Evolutionary conservation across 257 asterid genomes (phyloP).

Genomic region (Fraxinus pennsylvanica): DNA sequence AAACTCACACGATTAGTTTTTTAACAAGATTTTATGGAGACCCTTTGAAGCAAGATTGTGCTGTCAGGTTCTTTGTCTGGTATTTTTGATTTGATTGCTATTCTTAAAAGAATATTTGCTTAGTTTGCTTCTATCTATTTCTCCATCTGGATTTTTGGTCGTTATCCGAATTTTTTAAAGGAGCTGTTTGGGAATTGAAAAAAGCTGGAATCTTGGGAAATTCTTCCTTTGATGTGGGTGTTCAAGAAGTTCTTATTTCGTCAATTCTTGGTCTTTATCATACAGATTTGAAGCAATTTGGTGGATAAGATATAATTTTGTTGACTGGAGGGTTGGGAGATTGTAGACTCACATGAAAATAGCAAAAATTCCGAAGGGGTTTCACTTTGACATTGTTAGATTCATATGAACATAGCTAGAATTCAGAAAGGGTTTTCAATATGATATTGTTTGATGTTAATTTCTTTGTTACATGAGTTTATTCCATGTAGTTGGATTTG

Average conservation of each 20-base stretch:
- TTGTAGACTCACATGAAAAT: constrained; percentile 12
- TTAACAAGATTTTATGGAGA: constrained; percentile 32
- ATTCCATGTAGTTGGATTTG: constrained; percentile 71
- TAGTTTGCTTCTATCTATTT: constrained; percentile 45
- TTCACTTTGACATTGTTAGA: background rate
- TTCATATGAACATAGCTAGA: constrained; percentile 4
- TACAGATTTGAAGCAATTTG: constrained; percentile 35
- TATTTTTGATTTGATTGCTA: constrained; percentile 38
- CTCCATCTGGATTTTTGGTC: constrained; percentile 42
- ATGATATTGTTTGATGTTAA: constrained; percentile 26
- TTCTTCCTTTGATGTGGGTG: constrained; percentile 31
- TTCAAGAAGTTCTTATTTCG: constrained; percentile 29
- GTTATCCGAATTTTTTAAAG: constrained; percentile 45
- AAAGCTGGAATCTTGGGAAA: constrained; percentile 40
- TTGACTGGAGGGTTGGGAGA: constrained; percentile 2
- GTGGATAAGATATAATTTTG: constrained; percentile 50
- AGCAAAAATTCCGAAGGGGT: background rate
- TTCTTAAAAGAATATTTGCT: constrained; percentile 42
- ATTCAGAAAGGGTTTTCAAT: constrained; percentile 23
- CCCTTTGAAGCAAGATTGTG: constrained; percentile 13
- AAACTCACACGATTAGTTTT: constrained; percentile 30
- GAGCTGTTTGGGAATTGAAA: constrained; percentile 23
- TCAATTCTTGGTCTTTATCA: constrained; percentile 39
- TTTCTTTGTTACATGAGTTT: constrained; percentile 71
- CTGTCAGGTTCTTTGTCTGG: constrained; percentile 34